Evolutionary conservation across 208 protist species (phyloP), one percentile per base, ranked within the genome.

Genomic region (Endotrypanum monterogeii): DNA sequence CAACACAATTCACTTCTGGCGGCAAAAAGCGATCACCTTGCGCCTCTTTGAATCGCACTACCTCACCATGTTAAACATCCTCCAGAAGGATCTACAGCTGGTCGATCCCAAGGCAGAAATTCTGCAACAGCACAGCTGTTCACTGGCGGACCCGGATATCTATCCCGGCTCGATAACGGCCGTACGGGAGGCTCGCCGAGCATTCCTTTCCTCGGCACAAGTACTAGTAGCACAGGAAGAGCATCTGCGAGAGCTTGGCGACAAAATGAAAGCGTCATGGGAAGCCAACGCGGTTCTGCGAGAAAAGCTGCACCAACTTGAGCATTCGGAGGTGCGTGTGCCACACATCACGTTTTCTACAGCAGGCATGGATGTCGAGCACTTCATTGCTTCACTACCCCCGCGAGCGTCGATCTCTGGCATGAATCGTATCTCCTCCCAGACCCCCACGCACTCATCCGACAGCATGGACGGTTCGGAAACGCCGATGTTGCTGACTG

Each of bases 1-100:
- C 60, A 80, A 80, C 76, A 80, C 76, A 18, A 74, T 80, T 41
- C 69, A 80, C 23, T 80, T 80, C 48, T 80, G 76, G 76, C 76
- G 76, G 3, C 54, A 71, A 55, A 80, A 80, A 66, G 76, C 74
- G 9, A 69, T 23, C 12, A 18, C 57, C 9, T 57, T 75, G 68
- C 76, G 76, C 23, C 28, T 39, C 61, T 80, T 80, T 20, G 76
- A 74, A 62, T 65, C 69, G 25, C 76, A 65, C 52, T 80, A 71
- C 50, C 51, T 80, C 11, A 32, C 11, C 16, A 18, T 67, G 32
- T 54, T 80, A 23, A 41, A 28, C 51, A 6, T 50, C 12, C 39
- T 71, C 7, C 69, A 74, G 41, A 4, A 71, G 9, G 39, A 71
- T 11, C 39, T 80, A 6, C 68, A 32, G 25, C 58, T 80, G 7